A percentile compares a stretch with the other conserved stretches of the same genome.
These are phyloP conservation scores for Pseudocercospora eumusae DNA, from an alignment of 2,329 filamentous ascomycete species.

Conservation along the genomic window DNA sequence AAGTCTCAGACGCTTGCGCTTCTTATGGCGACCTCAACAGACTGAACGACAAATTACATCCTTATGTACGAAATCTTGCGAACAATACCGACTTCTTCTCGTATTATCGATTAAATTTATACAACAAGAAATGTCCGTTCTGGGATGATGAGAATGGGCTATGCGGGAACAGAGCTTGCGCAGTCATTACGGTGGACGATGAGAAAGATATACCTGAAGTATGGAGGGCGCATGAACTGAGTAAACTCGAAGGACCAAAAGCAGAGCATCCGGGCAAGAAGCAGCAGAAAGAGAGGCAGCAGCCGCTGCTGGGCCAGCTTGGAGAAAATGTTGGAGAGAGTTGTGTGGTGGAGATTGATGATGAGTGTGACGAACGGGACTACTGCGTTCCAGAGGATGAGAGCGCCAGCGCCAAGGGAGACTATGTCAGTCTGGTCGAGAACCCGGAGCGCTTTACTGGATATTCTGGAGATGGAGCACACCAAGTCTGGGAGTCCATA, in stretches of 20 bases:
- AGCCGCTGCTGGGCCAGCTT: conserved; percentile 77
- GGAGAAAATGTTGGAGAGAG: conserved; percentile 89
- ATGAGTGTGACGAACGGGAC: conserved; percentile 93
- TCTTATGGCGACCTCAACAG: conserved; percentile 88
- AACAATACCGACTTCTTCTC: conserved; percentile 95
- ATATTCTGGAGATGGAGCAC: conserved; percentile 79
- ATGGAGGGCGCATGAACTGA: conserved; percentile 89
- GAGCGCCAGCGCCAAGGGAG: conserved; percentile 79
- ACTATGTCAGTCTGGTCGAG: conserved; percentile 91
- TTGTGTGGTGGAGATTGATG: conserved; percentile 95
- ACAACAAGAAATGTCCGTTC: conserved; percentile 91
- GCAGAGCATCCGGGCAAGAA: conserved; percentile 83
- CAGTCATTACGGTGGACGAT: conserved; percentile 91
- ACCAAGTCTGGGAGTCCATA: conserved; percentile 93
- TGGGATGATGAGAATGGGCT: conserved; percentile 92
- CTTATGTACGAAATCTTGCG: conserved; percentile 77
- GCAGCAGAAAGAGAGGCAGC: conserved; percentile 68
- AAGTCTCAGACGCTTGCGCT: conserved; percentile 90
- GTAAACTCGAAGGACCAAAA: conserved; percentile 86
- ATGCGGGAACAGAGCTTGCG: conserved; percentile 95
- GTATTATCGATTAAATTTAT: conserved; percentile 93
- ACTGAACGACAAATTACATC: conserved; percentile 75
- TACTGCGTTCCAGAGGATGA: conserved; percentile 97
- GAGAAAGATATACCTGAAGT: conserved; percentile 90
- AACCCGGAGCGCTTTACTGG: conserved; percentile 97